Conservation (phyloP, 2,329 filamentous ascomycete genomes). For the Graphilbum sp. region DNA sequence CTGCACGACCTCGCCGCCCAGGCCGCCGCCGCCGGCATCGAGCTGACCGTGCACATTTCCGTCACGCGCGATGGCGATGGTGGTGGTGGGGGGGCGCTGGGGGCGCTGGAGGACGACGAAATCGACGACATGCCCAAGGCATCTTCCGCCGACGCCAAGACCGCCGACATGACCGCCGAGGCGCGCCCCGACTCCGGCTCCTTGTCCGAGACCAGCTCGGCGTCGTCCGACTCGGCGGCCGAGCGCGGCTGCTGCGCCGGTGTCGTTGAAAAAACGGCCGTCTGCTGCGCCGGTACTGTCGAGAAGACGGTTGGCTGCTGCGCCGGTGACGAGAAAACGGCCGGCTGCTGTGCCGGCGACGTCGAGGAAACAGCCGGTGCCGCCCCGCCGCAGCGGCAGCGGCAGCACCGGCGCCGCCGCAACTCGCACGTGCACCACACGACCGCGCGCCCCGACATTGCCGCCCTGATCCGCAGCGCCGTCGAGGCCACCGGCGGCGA, state of each 20-base stretch:
- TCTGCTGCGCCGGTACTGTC: slow-evolving; percentile 1
- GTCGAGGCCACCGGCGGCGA: slow-evolving; percentile 43
- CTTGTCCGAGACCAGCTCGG: not conserved
- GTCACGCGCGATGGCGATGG: slow-evolving; percentile 30
- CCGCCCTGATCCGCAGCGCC: slow-evolving; percentile 31
- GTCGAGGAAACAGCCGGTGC: too few species aligned
- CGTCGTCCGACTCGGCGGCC: slow-evolving; percentile 1
- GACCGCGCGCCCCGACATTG: slow-evolving; percentile 31
- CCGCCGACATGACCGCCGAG: too few species aligned
- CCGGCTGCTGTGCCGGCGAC: too few species aligned
- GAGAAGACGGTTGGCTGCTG: slow-evolving; percentile 12
- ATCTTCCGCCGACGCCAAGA: too few species aligned
- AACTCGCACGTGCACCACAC: slow-evolving; percentile 31
- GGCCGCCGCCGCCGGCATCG: slow-evolving; percentile 27
- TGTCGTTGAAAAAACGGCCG: too few species aligned
- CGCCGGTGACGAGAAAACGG: too few species aligned
- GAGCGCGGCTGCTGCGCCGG: not conserved
- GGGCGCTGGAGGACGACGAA: too few species aligned
- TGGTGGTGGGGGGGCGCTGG: too few species aligned
- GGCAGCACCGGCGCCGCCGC: slow-evolving; percentile 19
- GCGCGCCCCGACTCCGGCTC: too few species aligned
- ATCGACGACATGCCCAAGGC: too few species aligned
- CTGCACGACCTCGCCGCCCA: slow-evolving; percentile 27
- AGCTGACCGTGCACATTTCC: slow-evolving; percentile 35
- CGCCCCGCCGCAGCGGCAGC: slow-evolving; percentile 7